Conservation (phyloP, 805 yeast species). For the Starmera caribaea region DNA sequence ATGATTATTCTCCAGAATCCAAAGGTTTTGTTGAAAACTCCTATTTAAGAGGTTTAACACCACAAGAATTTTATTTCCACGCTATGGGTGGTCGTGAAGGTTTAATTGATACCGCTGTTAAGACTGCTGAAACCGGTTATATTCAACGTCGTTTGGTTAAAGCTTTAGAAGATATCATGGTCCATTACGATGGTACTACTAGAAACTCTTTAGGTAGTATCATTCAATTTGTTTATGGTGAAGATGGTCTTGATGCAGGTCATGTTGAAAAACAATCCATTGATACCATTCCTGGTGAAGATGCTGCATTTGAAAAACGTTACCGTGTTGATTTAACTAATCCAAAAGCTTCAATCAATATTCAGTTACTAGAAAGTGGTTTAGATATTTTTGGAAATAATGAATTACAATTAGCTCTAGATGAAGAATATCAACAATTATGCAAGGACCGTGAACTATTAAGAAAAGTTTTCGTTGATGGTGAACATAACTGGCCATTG, state of each 20-base stretch:
- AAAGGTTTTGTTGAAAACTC: conserved; percentile 98
- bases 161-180: conserved; percentile 96
- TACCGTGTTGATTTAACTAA: conserved; percentile 84
- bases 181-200: conserved; percentile 96
- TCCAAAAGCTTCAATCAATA: conserved; percentile 49
- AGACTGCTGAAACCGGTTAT: conserved; percentile 98
- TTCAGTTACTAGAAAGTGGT: conserved; percentile 78
- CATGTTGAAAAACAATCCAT: conserved; percentile 94
- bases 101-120: conserved; percentile 97
- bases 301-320: conserved; percentile 68
- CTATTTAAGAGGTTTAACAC: conserved; percentile 92
- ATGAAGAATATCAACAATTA: conserved; percentile 76
- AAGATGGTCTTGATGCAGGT: conserved; percentile 97
- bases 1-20: conserved; percentile 97
- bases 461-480: conserved; percentile 81
- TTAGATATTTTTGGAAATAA: conserved; percentile 86
- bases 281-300: conserved; percentile 92
- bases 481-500: conserved; percentile 95
- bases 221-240: conserved; percentile 95
- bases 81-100: conserved; percentile 99
- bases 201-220: conserved; percentile 96
- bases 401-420: conserved; percentile 69
- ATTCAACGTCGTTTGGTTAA: conserved; percentile 96
- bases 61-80: conserved; percentile 98
- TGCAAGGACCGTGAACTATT: conserved; percentile 67